phyloP scores from a whole-genome alignment of 1,284 basidiomycete genomes.

The Ustilago bromivora region DNA sequence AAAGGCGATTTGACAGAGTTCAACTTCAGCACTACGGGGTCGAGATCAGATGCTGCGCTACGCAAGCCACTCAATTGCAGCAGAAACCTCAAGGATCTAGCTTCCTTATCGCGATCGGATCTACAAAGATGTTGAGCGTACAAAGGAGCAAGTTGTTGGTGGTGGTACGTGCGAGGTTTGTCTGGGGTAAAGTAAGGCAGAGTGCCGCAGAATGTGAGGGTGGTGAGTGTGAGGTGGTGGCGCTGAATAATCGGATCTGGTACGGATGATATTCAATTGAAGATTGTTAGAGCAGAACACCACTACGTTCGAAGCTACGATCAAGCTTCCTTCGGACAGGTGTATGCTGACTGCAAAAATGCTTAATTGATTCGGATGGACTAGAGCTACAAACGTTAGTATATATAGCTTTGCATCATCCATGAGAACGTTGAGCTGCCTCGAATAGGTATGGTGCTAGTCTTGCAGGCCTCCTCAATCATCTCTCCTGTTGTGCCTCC shows the following conservation, averaged over 20 bases:
- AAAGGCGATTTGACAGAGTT: not conserved
- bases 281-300: too few species aligned
- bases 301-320: too few species aligned
- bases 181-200: not conserved
- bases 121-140: not conserved
- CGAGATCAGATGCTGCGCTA: not conserved
- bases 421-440: too few species aligned
- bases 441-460: too few species aligned
- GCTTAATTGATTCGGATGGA: too few species aligned
- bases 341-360: too few species aligned
- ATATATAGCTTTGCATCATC: too few species aligned
- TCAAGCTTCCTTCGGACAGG: too few species aligned
- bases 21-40: not conserved
- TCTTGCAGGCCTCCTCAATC: too few species aligned
- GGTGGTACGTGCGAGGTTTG: conserved; percentile 3
- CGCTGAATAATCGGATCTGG: conserved; percentile 1
- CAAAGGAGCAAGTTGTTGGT: not conserved
- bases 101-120: conserved; percentile 15
- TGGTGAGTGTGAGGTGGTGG: not conserved
- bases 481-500: too few species aligned
- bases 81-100: not conserved
- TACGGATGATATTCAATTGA: conserved; percentile 8
- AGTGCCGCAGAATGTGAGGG: conserved; percentile 7
- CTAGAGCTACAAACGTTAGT: too few species aligned
- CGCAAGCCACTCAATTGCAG: too few species aligned